phyloP scores from a whole-genome alignment of 768 basidiomycete genomes.

The Agaricus blazei region DNA sequence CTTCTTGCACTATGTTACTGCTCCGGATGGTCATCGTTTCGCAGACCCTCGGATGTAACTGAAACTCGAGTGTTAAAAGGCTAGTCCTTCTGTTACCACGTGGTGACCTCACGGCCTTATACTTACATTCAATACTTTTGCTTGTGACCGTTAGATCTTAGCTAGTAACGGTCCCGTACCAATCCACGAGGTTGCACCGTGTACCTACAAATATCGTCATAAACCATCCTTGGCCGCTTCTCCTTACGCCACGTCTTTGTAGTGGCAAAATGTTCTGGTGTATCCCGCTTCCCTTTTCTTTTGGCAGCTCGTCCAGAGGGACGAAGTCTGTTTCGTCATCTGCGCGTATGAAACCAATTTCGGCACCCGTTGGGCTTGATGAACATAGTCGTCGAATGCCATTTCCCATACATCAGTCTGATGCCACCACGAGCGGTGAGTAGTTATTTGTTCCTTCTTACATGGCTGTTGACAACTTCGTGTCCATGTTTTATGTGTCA shows the following conservation, averaged over 20 bases:
- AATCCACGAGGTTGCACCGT: constrained; percentile 37
- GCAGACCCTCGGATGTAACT: not conserved
- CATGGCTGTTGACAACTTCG: not conserved
- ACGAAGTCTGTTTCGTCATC: constrained; percentile 13
- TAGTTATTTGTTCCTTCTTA: not conserved
- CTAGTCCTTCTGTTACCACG: constrained; percentile 1
- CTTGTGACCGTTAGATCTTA: constrained; percentile 1
- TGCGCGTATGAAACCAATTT: constrained; percentile 8
- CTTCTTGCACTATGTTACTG: not conserved
- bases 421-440: constrained; percentile 14
- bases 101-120: constrained; percentile 1
- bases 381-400: constrained; percentile 3
- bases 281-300: constrained; percentile 16
- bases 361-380: constrained; percentile 3
- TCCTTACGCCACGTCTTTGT: constrained; percentile 11
- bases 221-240: not conserved
- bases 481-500: not conserved
- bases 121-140: not conserved
- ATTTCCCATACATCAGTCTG: constrained; percentile 13
- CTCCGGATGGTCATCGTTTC: not conserved
- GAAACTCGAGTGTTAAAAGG: constrained; percentile 6
- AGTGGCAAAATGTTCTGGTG: constrained; percentile 26
- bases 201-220: constrained; percentile 15
- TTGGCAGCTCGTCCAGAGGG: not conserved
- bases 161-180: not conserved